phyloP scores from a whole-genome alignment of 2,329 filamentous ascomycete species.

The Clarireedia monteithiana region DNA sequence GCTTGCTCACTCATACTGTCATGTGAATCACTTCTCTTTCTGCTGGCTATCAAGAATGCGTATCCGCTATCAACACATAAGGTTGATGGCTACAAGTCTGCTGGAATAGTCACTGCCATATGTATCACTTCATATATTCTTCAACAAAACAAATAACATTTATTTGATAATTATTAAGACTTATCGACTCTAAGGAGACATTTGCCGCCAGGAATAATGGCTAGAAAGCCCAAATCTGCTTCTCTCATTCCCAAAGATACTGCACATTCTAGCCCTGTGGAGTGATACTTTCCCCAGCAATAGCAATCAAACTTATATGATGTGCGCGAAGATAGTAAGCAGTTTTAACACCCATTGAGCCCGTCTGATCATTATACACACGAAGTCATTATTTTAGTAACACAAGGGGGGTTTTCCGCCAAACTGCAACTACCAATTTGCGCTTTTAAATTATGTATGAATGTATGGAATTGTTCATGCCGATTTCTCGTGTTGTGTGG shows the following conservation, averaged over 20 bases:
- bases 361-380: constrained; percentile 9
- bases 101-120: not conserved
- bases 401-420: constrained; percentile 4
- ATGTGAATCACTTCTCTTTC: no score
- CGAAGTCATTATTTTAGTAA: constrained; percentile 7
- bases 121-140: not conserved
- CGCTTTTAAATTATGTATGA: constrained; percentile 6
- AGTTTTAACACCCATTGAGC: constrained; percentile 4
- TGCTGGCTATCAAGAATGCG: no score
- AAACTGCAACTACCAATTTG: constrained; percentile 2
- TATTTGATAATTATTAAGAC: constrained; percentile 8
- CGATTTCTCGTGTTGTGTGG: constrained; percentile 86
- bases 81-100: no score
- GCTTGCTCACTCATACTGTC: no score
- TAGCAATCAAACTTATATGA: constrained; percentile 5
- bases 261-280: not conserved
- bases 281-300: constrained; percentile 1
- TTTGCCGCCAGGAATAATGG: constrained; percentile 5
- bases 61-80: no score
- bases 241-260: constrained; percentile 5
- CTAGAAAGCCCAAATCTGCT: constrained; percentile 10
- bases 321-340: constrained; percentile 5
- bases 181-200: constrained; percentile 5
- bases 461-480: constrained; percentile 40
- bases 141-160: not conserved